Percentiles rank a stretch among this genome's conserved stretches.
These are phyloP conservation scores for Paramecium bursaria DNA, from an alignment of 73 alveolate genomes.

Conservation along the genomic window DNA sequence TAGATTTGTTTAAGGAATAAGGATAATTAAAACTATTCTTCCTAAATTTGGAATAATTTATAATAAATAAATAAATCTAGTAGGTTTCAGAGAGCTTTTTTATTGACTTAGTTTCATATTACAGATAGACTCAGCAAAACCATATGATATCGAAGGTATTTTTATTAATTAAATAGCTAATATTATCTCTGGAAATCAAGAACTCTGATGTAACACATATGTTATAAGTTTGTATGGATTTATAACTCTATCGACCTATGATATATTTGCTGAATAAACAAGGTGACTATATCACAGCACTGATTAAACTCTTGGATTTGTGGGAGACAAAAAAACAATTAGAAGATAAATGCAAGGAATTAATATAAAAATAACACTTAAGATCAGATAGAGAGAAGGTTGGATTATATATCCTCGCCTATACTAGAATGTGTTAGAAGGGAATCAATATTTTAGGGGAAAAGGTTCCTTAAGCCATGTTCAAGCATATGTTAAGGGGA, in stretches of 20 bases:
- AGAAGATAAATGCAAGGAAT: not conserved
- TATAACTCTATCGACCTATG: slow-evolving; percentile 25
- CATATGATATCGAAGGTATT: slow-evolving; percentile 12
- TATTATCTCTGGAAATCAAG: slow-evolving; percentile 1
- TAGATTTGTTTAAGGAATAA: slow-evolving; percentile 26
- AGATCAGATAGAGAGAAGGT: slow-evolving; percentile 4
- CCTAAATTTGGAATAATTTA: slow-evolving; percentile 10
- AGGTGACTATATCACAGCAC: slow-evolving; percentile 41
- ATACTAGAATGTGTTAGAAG: slow-evolving; percentile 47
- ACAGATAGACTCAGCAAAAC: not conserved
- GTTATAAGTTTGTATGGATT: slow-evolving; percentile 42
- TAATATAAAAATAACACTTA: slow-evolving; percentile 18
- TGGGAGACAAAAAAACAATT: slow-evolving; percentile 43
- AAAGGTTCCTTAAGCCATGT: slow-evolving; percentile 15
- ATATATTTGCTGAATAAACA: slow-evolving; percentile 20
- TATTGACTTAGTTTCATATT: slow-evolving; percentile 1
- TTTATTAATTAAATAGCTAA: not conserved
- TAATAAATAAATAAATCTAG: not conserved
- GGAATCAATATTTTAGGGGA: slow-evolving; percentile 55
- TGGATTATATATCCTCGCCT: slow-evolving; percentile 29
- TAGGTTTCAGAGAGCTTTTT: slow-evolving; percentile 4
- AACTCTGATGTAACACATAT: slow-evolving; percentile 14
- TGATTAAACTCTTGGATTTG: slow-evolving; percentile 27
- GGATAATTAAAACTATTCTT: slow-evolving; percentile 9
- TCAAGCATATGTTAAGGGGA: slow-evolving; percentile 49